Evolutionary conservation across 495 filamentous ascomycete genomes (phyloP), one percentile per base, ranked within the genome.

Genomic region (Aspergillus diversus): DNA sequence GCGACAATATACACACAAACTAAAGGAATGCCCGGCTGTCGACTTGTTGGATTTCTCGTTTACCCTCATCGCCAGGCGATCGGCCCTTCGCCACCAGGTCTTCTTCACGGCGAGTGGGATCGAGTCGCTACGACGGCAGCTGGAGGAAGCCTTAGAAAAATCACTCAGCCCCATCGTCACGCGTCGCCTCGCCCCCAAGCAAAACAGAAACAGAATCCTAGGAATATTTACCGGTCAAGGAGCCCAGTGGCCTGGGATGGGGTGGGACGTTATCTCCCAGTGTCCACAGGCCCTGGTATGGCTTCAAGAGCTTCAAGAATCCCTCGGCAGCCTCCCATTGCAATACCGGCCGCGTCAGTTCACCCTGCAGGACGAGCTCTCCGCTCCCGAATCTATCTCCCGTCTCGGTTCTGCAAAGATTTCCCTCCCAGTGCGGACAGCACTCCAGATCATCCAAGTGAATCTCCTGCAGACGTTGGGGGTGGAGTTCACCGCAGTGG

Each of bases 391-490:
- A 0, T 64, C 59, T 4, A 33, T 60, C 5, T 72, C 73, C 5
- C 67, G 74, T 0, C 16, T 78, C 0, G 21, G 54, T 7, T 67
- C 79, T 34, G 75, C 79, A 0, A 72, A 57, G 3, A 11, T 84
- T 0, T 77, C 79, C 0, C 83, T 85, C 55, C 81, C 85, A 0
- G 51, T 84, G 0, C 82, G 80, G 37, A 69, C 69, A 6, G 74
- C 68, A 2, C 7, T 81, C 0, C 78, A 81, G 47, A 65, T 81
- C n/a, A 55, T 57, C 4, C 60, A 77, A 0, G 69, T 77, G 0
- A 71, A 84, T 47, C 66, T 86, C 7, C 66, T 88, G 0, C 61
- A 55, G 13, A 63, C 68, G 5, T 57, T 79, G 4, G 81, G 80
- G 0, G 71, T 89, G 6, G 34, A 32, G 0, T 82, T 85, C 49